Evolutionary conservation across 1,284 basidiomycete genomes (phyloP), one percentile per base, ranked within the genome.

Genomic region (Pseudozyma sp.): DNA sequence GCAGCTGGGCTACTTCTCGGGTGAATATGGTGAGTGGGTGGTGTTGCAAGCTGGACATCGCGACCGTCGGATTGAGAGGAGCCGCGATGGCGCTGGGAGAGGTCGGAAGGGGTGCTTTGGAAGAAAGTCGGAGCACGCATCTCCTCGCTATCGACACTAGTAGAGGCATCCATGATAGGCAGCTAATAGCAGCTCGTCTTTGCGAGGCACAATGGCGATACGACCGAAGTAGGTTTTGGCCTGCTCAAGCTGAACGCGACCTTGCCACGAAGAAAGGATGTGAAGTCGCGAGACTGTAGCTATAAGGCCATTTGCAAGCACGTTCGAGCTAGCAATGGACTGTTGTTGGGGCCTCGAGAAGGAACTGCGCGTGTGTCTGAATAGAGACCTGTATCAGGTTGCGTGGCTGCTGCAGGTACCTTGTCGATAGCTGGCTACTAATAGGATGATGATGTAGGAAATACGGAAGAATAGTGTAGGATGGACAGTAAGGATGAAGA

Each of bases 1-100:
- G 70, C 70, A 14, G 74, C 59, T 40, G 74, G 74, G 44, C 74
- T 76, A 38, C 74, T 76, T 51, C 57, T 58, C 7, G 49, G 44
- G 11, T 64, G 62, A 42, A 58, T 39, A 16, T 65, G 68, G 11
- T 65, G 61, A 35, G 59, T 59, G 8, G 67, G 56, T 9, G 61
- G 65, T 51, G 66, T 59, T 31, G 19, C 36, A 39, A 48, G 48
- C 39, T 35, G 54, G 14, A 19, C 50, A 35, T 68, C 64, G 50
- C 63, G 62, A 62, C 69, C 52, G 18, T 62, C 64, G 3, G 68
- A 65, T 13, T 60, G 62, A 14, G 62, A 70, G 9, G 68, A 70
- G 44, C 68, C 57, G 50, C 68, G 56, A 45, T 60, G 67, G 53
- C 39, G 56, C 43, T 52, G 55, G n/a, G 60, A 36, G 5, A 21